phyloP scores from a whole-genome alignment of 768 basidiomycete genomes.

The Calocybe cyanea region DNA sequence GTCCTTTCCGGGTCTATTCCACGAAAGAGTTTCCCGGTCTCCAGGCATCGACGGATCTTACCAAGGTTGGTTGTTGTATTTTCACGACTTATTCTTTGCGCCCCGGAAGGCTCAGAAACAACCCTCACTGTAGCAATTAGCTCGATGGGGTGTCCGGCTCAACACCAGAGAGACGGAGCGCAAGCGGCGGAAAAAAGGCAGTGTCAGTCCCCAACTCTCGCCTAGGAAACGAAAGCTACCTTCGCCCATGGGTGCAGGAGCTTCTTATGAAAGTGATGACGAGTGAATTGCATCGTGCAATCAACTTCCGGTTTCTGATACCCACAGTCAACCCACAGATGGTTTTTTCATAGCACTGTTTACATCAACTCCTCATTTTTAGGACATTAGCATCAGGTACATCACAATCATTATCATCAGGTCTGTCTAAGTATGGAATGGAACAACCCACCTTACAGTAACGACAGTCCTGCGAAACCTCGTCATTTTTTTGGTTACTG shows the following conservation, averaged over 20 bases:
- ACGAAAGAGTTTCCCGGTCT: slow-evolving; percentile 72
- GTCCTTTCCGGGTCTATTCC: slow-evolving; percentile 60
- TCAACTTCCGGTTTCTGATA: no score
- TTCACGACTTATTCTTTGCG: not conserved
- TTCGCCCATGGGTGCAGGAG: slow-evolving; percentile 1
- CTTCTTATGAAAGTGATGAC: slow-evolving; percentile 6
- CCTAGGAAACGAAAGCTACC: slow-evolving; percentile 11
- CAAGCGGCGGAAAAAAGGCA: slow-evolving; percentile 41
- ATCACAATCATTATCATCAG: no score
- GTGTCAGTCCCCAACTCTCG: slow-evolving; percentile 13
- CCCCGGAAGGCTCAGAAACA: not conserved
- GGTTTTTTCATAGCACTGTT: no score
- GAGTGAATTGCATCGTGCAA: not conserved
- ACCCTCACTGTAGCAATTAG: slow-evolving; percentile 36
- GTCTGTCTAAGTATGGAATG: no score
- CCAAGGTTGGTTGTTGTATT: slow-evolving; percentile 42
- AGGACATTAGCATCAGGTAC: no score
- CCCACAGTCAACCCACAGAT: no score
- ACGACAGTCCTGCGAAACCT: no score
- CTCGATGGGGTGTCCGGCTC: slow-evolving; percentile 53
- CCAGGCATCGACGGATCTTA: slow-evolving; percentile 61
- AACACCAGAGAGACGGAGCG: slow-evolving; percentile 59
- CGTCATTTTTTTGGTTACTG: no score
- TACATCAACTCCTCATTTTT: no score
- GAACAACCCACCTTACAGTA: no score